Evolutionary conservation across 768 basidiomycete genomes (phyloP).

Genomic region (Mycena sanguinolenta): DNA sequence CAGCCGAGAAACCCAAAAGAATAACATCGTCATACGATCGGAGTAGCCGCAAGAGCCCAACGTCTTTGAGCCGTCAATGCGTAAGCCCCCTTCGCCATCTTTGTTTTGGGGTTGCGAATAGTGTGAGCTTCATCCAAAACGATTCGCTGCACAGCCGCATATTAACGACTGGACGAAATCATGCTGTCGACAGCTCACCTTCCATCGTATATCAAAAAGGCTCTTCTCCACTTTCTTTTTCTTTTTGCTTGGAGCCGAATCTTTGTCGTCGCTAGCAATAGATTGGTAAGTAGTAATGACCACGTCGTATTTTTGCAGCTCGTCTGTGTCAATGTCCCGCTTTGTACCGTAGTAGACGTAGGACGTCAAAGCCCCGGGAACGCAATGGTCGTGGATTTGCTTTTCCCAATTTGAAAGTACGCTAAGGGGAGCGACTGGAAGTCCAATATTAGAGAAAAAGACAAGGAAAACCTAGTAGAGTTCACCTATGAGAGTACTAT

Average conservation of each 20-base stretch:
- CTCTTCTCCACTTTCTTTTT: constrained; percentile 71
- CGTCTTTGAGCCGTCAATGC: constrained; percentile 77
- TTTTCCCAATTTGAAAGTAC: constrained; percentile 84
- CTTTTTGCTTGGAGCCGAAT: constrained; percentile 59
- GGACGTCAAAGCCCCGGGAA: constrained; percentile 61
- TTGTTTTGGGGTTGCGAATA: constrained; percentile 89
- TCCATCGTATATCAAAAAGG: constrained; percentile 85
- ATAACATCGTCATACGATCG: constrained; percentile 73
- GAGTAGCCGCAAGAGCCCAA: constrained; percentile 89
- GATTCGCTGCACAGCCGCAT: constrained; percentile 64
- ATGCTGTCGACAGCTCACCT: constrained; percentile 58
- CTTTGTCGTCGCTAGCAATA: constrained; percentile 66
- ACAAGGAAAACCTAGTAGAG: constrained; percentile 2
- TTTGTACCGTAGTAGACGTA: constrained; percentile 81
- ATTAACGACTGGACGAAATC: background rate
- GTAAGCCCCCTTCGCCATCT: constrained; percentile 81
- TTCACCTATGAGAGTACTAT: constrained; percentile 84
- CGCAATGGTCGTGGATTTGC: constrained; percentile 82
- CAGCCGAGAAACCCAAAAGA: constrained; percentile 11
- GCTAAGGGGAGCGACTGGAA: constrained; percentile 1
- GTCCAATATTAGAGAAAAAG: background rate
- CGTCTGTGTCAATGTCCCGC: constrained; percentile 68
- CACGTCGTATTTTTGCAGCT: constrained; percentile 78
- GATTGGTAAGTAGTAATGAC: constrained; percentile 90
- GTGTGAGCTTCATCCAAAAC: constrained; percentile 92